Conservation (phyloP, 176 grass and related monocot genomes). For the Pontederia crassipes region DNA sequence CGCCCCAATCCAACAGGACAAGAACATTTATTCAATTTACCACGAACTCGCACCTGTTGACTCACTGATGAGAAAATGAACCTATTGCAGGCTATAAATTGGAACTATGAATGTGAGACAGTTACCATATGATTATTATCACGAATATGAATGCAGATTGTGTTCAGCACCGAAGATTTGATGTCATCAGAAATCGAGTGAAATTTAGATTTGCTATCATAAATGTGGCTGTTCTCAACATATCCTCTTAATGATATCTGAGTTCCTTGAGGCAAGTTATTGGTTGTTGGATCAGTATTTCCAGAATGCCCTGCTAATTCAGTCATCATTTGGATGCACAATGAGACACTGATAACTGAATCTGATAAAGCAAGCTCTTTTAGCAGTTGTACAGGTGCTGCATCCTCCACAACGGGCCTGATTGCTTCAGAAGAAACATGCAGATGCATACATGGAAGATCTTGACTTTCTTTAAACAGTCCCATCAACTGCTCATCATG, state of each 20-base stretch:
- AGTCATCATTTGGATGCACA: constrained; percentile 52
- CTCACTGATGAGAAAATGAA: constrained; percentile 19
- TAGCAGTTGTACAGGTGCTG: constrained; percentile 10
- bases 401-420: constrained; percentile 12
- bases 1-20: constrained; percentile 62
- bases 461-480: constrained; percentile 31
- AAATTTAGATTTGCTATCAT: constrained; percentile 29
- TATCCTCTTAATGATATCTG: constrained; percentile 61
- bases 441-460: constrained; percentile 44
- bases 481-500: constrained; percentile 35
- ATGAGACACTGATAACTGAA: constrained; percentile 57
- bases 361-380: constrained; percentile 23
- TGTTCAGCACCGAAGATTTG: constrained; percentile 22
- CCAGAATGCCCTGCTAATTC: constrained; percentile 24
- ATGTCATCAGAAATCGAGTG: not conserved
- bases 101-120: constrained; percentile 13
- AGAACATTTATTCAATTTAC: constrained; percentile 39
- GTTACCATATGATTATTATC: constrained; percentile 66
- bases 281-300: constrained; percentile 26
- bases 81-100: constrained; percentile 16
- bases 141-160: constrained; percentile 62
- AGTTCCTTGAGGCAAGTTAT: constrained; percentile 39
- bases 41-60: constrained; percentile 57
- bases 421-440: constrained; percentile 27
- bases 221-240: constrained; percentile 50